Evolutionary conservation across 805 yeast genomes (phyloP).

Genomic region (Candida fluviatilis): DNA sequence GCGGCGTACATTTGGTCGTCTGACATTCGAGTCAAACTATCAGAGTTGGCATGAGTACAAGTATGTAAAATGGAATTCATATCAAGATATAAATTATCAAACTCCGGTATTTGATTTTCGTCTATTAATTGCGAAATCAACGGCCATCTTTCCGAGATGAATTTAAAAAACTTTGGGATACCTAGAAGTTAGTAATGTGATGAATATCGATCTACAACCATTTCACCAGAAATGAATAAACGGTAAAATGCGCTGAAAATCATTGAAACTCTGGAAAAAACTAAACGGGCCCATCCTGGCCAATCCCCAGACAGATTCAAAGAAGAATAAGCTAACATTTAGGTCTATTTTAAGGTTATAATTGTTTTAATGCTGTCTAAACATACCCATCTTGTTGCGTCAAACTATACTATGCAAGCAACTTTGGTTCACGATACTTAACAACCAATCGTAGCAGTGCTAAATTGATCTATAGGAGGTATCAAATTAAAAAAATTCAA

Average conservation of each 20-base stretch:
- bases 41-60: conserved; percentile 84
- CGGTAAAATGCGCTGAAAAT: neutral
- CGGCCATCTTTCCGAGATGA: conserved; percentile 99
- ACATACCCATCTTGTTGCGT: neutral
- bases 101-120: conserved; percentile 82
- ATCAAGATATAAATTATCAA: conserved; percentile 90
- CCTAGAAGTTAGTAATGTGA: conserved; percentile 41
- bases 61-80: conserved; percentile 96
- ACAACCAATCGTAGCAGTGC: neutral
- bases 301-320: too few relatives aligned
- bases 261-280: neutral
- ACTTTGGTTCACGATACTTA: neutral
- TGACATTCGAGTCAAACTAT: conserved; percentile 58
- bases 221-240: neutral
- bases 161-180: conserved; percentile 95
- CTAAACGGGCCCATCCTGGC: neutral
- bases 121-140: conserved; percentile 76
- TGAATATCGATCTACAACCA: too few relatives aligned
- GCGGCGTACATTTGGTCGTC: conserved; percentile 91
- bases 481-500: neutral
- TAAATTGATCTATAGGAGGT: neutral
- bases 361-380: too few relatives aligned
- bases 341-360: too few relatives aligned
- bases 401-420: neutral
- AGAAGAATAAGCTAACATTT: too few relatives aligned